A percentile compares a stretch with the other conserved stretches of the same genome.
Conservation (phyloP, 2,329 filamentous ascomycete species). For the Fusarium sacchari region DNA sequence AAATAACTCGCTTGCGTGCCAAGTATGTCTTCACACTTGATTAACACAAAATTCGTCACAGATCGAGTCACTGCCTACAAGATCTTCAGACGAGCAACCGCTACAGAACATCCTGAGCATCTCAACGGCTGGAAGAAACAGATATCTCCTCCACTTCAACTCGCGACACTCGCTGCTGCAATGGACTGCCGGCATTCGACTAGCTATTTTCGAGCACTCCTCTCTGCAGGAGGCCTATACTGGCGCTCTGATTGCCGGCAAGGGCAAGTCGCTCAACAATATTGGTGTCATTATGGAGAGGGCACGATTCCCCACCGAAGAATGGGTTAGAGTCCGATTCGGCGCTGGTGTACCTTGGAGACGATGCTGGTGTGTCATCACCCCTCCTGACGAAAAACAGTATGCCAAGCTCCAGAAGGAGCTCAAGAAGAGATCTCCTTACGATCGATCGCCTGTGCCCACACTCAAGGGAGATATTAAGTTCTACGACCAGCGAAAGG, state of each 20-base stretch:
- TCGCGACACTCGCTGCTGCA: conserved; percentile 92
- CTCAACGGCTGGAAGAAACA: conserved; percentile 93
- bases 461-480: conserved; percentile 88
- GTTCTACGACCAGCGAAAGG: conserved; percentile 85
- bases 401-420: conserved; percentile 84
- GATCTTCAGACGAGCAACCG: conserved; percentile 78
- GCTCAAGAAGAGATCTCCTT: conserved; percentile 82
- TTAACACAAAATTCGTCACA: conserved; percentile 50
- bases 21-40: neutral
- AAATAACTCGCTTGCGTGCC: conserved; percentile 41
- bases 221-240: conserved; percentile 97
- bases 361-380: conserved; percentile 95
- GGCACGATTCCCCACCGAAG: conserved; percentile 79
- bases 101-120: conserved; percentile 95
- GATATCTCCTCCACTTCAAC: conserved; percentile 96
- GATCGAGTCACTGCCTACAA: conserved; percentile 91
- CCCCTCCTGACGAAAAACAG: conserved; percentile 93
- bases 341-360: conserved; percentile 96
- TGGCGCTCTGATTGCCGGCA: conserved; percentile 92
- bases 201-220: conserved; percentile 94
- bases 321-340: conserved; percentile 95
- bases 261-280: conserved; percentile 88
- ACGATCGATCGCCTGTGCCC: conserved; percentile 76
- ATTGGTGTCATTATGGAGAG: conserved; percentile 90
- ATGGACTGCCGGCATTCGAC: conserved; percentile 93